phyloP scores from a whole-genome alignment of 345 rosid genomes.

The Syzygium aromaticum region DNA sequence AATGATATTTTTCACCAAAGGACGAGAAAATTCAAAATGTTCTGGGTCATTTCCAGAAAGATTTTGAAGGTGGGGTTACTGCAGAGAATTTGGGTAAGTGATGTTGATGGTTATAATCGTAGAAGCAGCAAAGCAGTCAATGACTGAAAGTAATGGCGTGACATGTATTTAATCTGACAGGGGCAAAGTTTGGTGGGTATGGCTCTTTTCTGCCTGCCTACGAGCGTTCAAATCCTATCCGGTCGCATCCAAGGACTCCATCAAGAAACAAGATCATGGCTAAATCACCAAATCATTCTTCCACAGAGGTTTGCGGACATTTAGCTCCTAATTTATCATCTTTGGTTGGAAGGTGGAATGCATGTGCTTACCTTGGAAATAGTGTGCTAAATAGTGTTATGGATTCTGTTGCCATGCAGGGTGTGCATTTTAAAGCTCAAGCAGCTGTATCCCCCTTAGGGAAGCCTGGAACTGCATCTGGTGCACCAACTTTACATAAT shows the following conservation, averaged over 20 bases:
- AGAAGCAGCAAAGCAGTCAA: background rate
- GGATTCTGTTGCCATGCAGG: slow-evolving; percentile 25
- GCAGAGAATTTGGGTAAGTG: slow-evolving; percentile 56
- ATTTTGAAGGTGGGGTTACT: slow-evolving; percentile 36
- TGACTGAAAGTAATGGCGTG: slow-evolving; percentile 2
- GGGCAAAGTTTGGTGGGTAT: slow-evolving; percentile 45
- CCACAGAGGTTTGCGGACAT: slow-evolving; percentile 32
- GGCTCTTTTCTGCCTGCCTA: slow-evolving; percentile 67
- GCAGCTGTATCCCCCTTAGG: slow-evolving; percentile 7
- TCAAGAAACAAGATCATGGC: slow-evolving; percentile 10
- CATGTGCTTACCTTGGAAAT: background rate
- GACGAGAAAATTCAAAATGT: slow-evolving; percentile 56
- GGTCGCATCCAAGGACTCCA: slow-evolving; percentile 26
- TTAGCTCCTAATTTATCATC: background rate
- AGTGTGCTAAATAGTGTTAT: background rate
- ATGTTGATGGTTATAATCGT: background rate
- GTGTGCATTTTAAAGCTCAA: slow-evolving; percentile 28
- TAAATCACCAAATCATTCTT: slow-evolving; percentile 21
- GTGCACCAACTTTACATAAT: slow-evolving; percentile 4
- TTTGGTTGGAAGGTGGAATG: background rate
- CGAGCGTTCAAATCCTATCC: slow-evolving; percentile 17
- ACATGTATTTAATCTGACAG: slow-evolving; percentile 28
- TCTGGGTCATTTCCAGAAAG: slow-evolving; percentile 63
- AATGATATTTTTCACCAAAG: slow-evolving; percentile 26
- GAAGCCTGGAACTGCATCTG: slow-evolving; percentile 10